These are phyloP conservation scores for Volvox carteri DNA, from an alignment of 163 green algal genomes.

Conservation along the genomic window DNA sequence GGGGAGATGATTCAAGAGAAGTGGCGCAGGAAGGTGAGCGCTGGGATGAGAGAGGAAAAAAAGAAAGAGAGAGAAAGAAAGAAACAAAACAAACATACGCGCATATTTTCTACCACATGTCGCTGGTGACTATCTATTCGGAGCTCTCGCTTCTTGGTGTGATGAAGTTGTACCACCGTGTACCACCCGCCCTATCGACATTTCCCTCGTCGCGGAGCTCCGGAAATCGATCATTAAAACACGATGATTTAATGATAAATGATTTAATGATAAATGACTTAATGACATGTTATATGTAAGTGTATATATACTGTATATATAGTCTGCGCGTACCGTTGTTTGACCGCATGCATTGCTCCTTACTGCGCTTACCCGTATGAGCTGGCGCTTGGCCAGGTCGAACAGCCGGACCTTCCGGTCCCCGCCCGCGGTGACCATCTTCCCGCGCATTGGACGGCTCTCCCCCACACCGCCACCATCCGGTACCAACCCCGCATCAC, in stretches of 20 bases:
- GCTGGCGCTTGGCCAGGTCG: not conserved
- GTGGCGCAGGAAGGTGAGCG: not conserved
- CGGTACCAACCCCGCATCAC: not conserved
- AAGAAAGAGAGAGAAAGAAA: too few species aligned
- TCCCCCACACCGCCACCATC: not conserved
- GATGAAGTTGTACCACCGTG: too few species aligned
- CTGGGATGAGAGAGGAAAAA: not conserved
- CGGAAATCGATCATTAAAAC: not conserved
- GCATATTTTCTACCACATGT: too few species aligned
- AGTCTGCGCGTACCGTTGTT: not conserved
- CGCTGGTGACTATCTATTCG: too few species aligned
- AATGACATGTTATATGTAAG: not conserved
- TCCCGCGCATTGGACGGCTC: not conserved
- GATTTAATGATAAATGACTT: not conserved
- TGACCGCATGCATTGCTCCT: not conserved
- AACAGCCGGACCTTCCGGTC: not conserved
- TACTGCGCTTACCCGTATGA: not conserved
- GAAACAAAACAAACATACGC: not conserved
- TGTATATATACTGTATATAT: not conserved
- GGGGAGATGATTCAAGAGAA: not conserved
- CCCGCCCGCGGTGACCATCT: not conserved
- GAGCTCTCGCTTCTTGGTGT: too few species aligned
- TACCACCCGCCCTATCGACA: not conserved
- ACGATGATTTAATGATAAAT: not conserved
- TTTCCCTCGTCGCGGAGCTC: not conserved